Evolutionary conservation across 2,329 filamentous ascomycete species (phyloP), one percentile per base, ranked within the genome.

Genomic region (Fusarium neocosmosporiellum): DNA sequence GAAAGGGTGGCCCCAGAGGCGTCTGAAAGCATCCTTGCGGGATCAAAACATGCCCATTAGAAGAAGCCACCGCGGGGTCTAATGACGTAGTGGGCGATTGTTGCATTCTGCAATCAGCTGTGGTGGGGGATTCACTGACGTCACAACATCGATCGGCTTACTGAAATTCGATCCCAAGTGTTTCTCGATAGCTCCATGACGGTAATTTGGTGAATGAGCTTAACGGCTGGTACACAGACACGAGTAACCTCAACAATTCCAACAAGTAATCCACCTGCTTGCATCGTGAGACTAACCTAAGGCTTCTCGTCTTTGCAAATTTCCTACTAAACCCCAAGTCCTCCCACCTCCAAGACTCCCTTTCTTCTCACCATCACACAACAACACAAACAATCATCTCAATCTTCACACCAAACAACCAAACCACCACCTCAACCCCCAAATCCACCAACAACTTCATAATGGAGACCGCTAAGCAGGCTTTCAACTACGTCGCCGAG

Each of bases 401-500:
- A 59, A 74, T 59, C 46, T 54, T 46, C 69, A 77, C 70, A 75
- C 61, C 62, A 37, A 54, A 34, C 48, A 58, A 57, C 29, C 43
- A 55, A 69, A 65, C 58, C 41, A 73, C 46, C 31, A 61, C 59
- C 33, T 55, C 41, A 54, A 65, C 37, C 64, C 71, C 61, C 41
- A 68, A 64, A 76, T 43, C 69, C 74, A 67, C 71, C 70, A 76
- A 65, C 65, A 72, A 63, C 61, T 70, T 79, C 79, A 83, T 74
- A 83, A 88, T 89, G 87, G 87, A 89, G 74, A 81, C 84, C 75
- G 73, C 84, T 76, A 87, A 87, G 86, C 89, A 92, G 84, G 88
- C 86, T 80, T 88, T 83, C 84, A 92, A 92, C 89, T 92, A 92
- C 88, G 89, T 92, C 84, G 83, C 88, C 75, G 91, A 93, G 88